A percentile compares a stretch with the other conserved stretches of the same genome.
These are phyloP conservation scores for Litsea cubeba DNA, from an alignment of 164 flowering plant species.

Conservation along the genomic window DNA sequence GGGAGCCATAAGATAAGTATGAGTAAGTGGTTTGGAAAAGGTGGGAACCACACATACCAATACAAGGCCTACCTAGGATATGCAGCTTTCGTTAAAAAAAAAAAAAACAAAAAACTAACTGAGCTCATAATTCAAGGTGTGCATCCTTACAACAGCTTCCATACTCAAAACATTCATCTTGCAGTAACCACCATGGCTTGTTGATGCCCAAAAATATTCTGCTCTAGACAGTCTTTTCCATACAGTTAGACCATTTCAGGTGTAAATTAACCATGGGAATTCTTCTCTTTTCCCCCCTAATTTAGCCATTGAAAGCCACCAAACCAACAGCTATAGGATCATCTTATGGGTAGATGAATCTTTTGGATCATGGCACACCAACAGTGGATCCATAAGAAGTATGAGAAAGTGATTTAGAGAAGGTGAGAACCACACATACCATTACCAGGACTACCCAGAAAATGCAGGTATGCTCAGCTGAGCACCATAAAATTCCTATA, in stretches of 20 bases:
- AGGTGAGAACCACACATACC: not conserved
- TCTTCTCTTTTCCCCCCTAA: no score
- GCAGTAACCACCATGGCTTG: not conserved
- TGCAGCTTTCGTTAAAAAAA: no score
- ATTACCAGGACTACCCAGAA: not conserved
- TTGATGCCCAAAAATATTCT: not conserved
- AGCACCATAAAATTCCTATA: no score
- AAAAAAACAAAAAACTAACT: no score
- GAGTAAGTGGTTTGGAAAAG: not conserved
- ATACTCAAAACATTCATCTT: not conserved
- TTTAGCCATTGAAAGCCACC: no score
- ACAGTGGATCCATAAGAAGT: not conserved
- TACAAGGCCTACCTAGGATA: not conserved
- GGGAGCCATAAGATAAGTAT: not conserved
- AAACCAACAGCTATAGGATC: no score
- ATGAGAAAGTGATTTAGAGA: not conserved
- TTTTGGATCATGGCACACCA: not conserved
- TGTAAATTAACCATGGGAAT: no score
- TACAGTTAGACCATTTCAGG: not conserved
- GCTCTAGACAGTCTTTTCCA: not conserved
- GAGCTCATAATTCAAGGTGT: no score
- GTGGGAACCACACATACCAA: not conserved
- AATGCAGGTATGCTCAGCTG: no score
- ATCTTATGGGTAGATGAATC: no score
- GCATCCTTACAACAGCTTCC: no score